Base-by-base conservation (phyloP, 192 early-diverging fungal species). In the Umbelopsis ramanniana region DNA sequence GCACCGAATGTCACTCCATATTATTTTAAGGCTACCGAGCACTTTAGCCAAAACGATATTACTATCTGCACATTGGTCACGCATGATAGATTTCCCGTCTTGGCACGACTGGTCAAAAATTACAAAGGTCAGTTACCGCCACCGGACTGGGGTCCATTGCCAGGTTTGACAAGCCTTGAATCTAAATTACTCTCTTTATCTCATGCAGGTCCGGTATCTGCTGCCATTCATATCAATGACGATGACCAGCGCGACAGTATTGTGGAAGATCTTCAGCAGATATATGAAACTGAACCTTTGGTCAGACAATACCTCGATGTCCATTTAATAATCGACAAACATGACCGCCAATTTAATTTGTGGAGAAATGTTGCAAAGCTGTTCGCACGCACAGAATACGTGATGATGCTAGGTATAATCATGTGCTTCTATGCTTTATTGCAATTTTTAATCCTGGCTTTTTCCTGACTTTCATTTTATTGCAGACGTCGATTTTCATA, bases 301-400 rank as follows among this genome's bases (percentile, higher is more conserved):
- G 72, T 87, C 69, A 76, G 72, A 22, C 21, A 78, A 68, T 81
- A 78, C 35, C 80, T 84, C 5, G 85, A 87, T 76, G 73, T 84
- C 19, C 84, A 87, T 69, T 71, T 88, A 1, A 73, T 87, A 12
- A 67, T 82, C 17, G 86, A 87, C 70, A 69, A 74, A 23, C 85
- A 83, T 53, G 82, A 83, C 52, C 82, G 85, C 23, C 86, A 87
- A 67, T 84, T 87, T 73, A 87, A 87, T 73, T 78, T 84, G 80
- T 87, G 84, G 85, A 79, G 86, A 22, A 87, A 87, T 22, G 75
- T 87, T 8, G 86, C 86, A 47, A 81, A 82, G 22, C 72, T 86
- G 19, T 87, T 85, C 66, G 81, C 83, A 23, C 74, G 86, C 22
- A 86, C 84, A 1, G 78, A 83, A 37, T 86, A 83, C 68, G 80